Percentiles rank a stretch among this genome's conserved stretches.
Evolutionary conservation across 2,329 filamentous ascomycete genomes (phyloP).

Genomic region (Arthroderma sp.): DNA sequence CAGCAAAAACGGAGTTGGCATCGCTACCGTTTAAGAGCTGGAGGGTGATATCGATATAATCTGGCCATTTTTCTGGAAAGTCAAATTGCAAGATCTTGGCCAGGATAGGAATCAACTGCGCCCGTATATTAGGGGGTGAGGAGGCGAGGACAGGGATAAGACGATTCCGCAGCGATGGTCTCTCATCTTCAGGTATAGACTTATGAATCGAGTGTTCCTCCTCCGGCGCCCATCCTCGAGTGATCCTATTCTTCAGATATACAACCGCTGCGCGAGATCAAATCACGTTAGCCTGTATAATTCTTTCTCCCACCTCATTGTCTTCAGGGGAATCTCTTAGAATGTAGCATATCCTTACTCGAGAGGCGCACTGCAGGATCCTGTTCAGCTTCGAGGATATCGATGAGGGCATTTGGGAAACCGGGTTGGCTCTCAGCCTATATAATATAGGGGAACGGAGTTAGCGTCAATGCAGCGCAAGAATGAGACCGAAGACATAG

Average conservation of each 20-base stretch:
- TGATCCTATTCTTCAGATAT: constrained; percentile 96
- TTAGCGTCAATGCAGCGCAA: not conserved
- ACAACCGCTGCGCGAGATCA: constrained; percentile 65
- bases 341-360: constrained; percentile 48
- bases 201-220: constrained; percentile 63
- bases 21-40: constrained; percentile 80
- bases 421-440: constrained; percentile 83
- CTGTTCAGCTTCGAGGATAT: constrained; percentile 81
- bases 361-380: constrained; percentile 74
- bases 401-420: constrained; percentile 80
- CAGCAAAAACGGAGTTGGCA: constrained; percentile 76
- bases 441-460: not conserved
- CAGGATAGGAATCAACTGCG: constrained; percentile 85
- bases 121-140: constrained; percentile 68
- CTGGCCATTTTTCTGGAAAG: constrained; percentile 87
- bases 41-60: constrained; percentile 84
- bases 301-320: constrained; percentile 6
- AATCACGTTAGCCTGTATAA: constrained; percentile 15
- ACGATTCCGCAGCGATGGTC: constrained; percentile 71
- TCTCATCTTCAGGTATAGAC: constrained; percentile 78
- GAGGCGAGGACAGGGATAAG: constrained; percentile 79
- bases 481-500: not conserved
- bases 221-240: constrained; percentile 72
- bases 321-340: constrained; percentile 15
- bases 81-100: constrained; percentile 94